Evolutionary conservation across 148 eudicot genomes (phyloP).

Genomic region (Rhododendron griersonianum): DNA sequence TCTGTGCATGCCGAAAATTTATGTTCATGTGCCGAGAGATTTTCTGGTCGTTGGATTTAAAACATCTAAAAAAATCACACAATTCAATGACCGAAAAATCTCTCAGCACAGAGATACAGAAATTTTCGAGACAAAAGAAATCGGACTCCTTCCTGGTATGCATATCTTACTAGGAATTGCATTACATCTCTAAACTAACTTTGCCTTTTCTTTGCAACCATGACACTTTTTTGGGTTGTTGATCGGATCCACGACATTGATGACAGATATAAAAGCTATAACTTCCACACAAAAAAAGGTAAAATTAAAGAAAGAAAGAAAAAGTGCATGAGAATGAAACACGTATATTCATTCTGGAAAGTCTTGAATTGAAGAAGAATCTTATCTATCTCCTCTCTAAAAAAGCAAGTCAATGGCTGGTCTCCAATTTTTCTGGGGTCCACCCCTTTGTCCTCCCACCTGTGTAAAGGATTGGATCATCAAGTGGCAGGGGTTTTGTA

Average conservation of each 20-base stretch:
- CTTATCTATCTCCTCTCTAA: background rate
- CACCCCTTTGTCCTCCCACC: background rate
- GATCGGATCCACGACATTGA: background rate
- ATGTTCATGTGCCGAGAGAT: too few relatives aligned
- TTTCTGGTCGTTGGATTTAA: too few relatives aligned
- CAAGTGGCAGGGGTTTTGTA: background rate
- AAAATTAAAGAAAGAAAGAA: background rate
- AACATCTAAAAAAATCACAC: too few relatives aligned
- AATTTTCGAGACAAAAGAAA: too few relatives aligned
- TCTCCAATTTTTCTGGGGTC: background rate
- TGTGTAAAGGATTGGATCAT: background rate
- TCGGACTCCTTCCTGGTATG: background rate
- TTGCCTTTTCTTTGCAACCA: background rate
- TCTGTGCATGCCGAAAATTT: too few relatives aligned
- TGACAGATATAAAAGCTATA: background rate
- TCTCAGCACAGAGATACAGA: too few relatives aligned
- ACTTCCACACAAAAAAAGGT: background rate
- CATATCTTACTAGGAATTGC: background rate
- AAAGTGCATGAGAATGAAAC: slow-evolving; percentile 20
- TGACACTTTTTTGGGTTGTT: background rate
- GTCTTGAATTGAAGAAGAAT: slow-evolving; percentile 13
- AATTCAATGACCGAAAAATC: too few relatives aligned
- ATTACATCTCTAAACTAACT: background rate
- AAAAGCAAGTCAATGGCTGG: background rate
- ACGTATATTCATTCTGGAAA: slow-evolving; percentile 70